Evolutionary conservation across 2,329 filamentous ascomycete genomes (phyloP).

Genomic region (Alternaria dauci): DNA sequence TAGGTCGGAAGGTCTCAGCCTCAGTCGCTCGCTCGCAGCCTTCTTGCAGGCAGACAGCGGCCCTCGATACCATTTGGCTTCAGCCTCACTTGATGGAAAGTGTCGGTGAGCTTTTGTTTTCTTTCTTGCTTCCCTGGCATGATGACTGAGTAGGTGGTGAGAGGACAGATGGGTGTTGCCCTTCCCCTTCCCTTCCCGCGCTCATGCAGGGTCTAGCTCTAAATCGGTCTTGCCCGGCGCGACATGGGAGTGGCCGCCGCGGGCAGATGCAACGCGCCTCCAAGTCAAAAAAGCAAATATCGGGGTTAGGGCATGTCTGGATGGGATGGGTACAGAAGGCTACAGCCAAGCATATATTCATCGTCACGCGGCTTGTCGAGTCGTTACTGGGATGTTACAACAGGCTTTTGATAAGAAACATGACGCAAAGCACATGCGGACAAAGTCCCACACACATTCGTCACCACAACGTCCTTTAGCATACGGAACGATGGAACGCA

Average conservation of each 20-base stretch:
- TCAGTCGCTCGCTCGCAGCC: not conserved
- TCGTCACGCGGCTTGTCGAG: not conserved
- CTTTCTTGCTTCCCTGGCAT: no score
- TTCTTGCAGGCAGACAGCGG: not conserved
- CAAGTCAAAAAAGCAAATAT: not conserved
- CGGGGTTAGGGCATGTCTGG: no score
- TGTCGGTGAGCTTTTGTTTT: not conserved
- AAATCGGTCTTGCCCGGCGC: not conserved
- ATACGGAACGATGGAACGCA: not conserved
- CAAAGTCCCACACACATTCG: not conserved
- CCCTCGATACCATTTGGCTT: not conserved
- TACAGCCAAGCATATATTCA: not conserved
- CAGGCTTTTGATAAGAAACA: not conserved
- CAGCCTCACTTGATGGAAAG: not conserved
- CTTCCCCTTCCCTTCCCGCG: constrained; percentile 5
- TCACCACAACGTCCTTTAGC: not conserved
- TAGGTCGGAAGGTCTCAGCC: not conserved
- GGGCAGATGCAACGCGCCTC: not conserved
- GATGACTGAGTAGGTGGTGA: not conserved
- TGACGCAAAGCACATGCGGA: not conserved
- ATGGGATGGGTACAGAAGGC: not conserved
- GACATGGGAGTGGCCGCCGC: not conserved
- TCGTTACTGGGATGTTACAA: not conserved
- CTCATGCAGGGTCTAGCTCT: constrained; percentile 26
- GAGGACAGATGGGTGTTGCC: not conserved